phyloP scores from a whole-genome alignment of 345 rosid species.

The Erucastrum elatum region DNA sequence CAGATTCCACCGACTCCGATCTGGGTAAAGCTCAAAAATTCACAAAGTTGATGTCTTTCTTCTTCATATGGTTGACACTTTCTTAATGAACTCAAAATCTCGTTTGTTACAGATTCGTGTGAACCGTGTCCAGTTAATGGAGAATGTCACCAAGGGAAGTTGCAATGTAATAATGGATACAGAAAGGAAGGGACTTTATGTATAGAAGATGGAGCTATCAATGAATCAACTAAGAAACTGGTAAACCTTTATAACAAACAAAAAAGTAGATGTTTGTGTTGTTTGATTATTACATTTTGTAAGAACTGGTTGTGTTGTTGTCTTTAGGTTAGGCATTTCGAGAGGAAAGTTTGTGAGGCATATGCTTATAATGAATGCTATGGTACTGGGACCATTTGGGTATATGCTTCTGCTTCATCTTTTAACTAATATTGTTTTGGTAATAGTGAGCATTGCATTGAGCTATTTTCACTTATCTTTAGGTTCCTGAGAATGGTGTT shows the following conservation, averaged over 20 bases:
- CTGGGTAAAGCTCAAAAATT: constrained; percentile 43
- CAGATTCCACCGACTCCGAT: constrained; percentile 43
- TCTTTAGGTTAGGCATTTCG: constrained; percentile 57
- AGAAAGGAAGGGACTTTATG: constrained; percentile 58
- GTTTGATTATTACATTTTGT: neutral
- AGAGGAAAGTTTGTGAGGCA: constrained; percentile 55
- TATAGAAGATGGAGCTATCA: constrained; percentile 77
- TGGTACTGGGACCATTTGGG: constrained; percentile 72
- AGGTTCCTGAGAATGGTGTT: constrained; percentile 64
- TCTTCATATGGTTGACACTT: neutral
- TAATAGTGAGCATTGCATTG: neutral
- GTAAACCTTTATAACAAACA: constrained; percentile 32
- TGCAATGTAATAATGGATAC: constrained; percentile 72
- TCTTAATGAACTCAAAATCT: neutral
- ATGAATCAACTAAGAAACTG: constrained; percentile 72
- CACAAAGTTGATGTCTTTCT: neutral
- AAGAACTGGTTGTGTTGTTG: neutral
- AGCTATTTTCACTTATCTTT: neutral
- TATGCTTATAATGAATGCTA: constrained; percentile 66
- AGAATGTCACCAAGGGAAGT: constrained; percentile 60
- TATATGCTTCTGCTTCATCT: constrained; percentile 29
- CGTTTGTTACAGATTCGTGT: constrained; percentile 55
- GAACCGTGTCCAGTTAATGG: constrained; percentile 78
- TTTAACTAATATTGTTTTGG: neutral
- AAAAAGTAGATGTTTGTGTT: too few relatives aligned